Conservation (phyloP, 805 yeast genomes). For the Cyberlindnera maritima region DNA sequence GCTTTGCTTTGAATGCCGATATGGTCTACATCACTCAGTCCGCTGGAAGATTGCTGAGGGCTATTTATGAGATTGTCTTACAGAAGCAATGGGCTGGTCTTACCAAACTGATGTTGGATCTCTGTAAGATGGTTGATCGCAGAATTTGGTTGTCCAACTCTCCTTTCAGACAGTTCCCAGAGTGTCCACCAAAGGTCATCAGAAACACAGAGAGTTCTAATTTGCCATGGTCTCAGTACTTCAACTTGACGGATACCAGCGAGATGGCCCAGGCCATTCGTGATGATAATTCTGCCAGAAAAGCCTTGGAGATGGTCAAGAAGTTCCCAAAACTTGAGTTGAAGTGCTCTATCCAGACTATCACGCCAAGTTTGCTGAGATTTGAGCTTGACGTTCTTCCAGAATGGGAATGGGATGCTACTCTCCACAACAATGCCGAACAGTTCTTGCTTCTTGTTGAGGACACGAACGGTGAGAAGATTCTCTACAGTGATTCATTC, state of each 20-base stretch:
- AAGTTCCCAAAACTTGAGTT: conserved; percentile 72
- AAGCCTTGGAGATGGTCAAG: conserved; percentile 54
- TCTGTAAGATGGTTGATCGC: conserved; percentile 78
- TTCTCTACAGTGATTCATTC: conserved; percentile 58
- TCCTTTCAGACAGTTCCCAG: conserved; percentile 79
- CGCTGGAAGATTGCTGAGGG: conserved; percentile 84
- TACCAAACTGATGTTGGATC: conserved; percentile 52
- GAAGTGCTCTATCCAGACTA: conserved; percentile 67
- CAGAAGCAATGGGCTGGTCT: conserved; percentile 69
- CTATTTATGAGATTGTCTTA: conserved; percentile 75
- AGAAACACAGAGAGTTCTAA: conserved; percentile 74
- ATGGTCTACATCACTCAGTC: conserved; percentile 92
- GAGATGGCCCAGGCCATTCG: conserved; percentile 82
- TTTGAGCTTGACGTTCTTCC: conserved; percentile 69
- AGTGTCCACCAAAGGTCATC: conserved; percentile 70
- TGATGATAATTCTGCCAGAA: conserved; percentile 62
- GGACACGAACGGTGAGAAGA: conserved; percentile 76
- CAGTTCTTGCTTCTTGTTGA: conserved; percentile 71
- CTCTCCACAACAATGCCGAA: conserved; percentile 62
- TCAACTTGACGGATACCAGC: conserved; percentile 60
- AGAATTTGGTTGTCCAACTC: conserved; percentile 83
- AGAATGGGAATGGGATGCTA: conserved; percentile 73
- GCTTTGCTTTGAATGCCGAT: conserved; percentile 89
- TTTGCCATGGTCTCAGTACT: conserved; percentile 79
- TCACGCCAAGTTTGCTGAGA: conserved; percentile 64